phyloP scores from a whole-genome alignment of 345 rosid genomes.

The Heritiera littoralis region DNA sequence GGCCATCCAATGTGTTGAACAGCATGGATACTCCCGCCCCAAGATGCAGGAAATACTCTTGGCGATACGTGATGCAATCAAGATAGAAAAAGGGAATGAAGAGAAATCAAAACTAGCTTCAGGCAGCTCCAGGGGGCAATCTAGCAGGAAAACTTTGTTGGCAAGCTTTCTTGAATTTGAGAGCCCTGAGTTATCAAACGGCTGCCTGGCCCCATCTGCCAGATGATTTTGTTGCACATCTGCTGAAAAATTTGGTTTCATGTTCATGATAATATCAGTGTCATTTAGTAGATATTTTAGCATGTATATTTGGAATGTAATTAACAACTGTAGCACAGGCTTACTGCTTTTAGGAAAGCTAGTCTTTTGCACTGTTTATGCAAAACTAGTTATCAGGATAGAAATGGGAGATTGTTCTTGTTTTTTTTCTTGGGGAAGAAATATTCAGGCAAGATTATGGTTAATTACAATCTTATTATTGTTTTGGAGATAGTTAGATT shows the following conservation, averaged over 20 bases:
- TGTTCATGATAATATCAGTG: no score
- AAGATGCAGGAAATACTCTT: constrained; percentile 83
- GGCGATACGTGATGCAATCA: constrained; percentile 83
- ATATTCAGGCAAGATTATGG: no score
- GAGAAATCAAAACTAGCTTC: constrained; percentile 38
- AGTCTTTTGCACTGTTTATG: neutral
- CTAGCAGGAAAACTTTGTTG: constrained; percentile 78
- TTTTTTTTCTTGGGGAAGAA: no score
- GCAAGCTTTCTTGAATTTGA: constrained; percentile 92
- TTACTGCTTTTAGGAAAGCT: neutral
- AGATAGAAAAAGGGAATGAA: constrained; percentile 64
- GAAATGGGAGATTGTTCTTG: neutral
- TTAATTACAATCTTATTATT: no score
- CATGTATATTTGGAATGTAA: neutral
- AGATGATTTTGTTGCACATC: constrained; percentile 39
- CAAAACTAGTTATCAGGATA: neutral
- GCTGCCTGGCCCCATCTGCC: constrained; percentile 73
- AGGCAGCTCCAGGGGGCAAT: constrained; percentile 57
- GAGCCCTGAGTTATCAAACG: constrained; percentile 76
- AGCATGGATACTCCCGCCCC: constrained; percentile 63
- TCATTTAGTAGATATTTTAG: neutral
- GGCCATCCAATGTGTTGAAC: constrained; percentile 86
- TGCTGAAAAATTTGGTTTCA: neutral
- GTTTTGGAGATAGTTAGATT: no score
- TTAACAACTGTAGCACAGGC: neutral